phyloP scores from a whole-genome alignment of 2,329 filamentous ascomycete species.

The Botrytis cinerea region DNA sequence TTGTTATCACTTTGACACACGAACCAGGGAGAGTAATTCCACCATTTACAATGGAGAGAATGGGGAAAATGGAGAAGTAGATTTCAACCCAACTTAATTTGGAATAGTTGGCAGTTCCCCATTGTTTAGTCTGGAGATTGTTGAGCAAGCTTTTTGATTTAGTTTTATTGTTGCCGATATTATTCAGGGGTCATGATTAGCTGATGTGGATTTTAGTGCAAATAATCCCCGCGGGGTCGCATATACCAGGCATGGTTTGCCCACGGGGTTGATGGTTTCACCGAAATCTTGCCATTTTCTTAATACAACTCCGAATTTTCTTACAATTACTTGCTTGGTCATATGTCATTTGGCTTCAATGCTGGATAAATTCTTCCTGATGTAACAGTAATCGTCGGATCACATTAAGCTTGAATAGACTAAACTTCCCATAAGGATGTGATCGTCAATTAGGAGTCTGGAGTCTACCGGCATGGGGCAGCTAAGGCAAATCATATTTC shows the following conservation, averaged over 20 bases:
- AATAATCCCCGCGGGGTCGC: slow-evolving; percentile 19
- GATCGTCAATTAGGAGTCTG: neutral
- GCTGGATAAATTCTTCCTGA: neutral
- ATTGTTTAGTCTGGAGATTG: slow-evolving; percentile 1
- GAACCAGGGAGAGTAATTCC: slow-evolving; percentile 14
- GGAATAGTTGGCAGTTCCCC: slow-evolving; percentile 16
- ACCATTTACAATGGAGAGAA: slow-evolving; percentile 18
- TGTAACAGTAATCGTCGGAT: neutral
- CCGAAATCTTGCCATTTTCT: neutral
- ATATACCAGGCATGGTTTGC: slow-evolving; percentile 5
- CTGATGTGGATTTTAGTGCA: neutral
- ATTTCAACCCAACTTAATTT: neutral
- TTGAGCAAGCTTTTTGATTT: neutral
- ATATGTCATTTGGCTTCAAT: neutral
- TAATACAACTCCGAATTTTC: neutral
- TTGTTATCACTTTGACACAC: neutral
- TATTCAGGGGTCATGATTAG: slow-evolving; percentile 20
- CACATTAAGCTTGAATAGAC: neutral
- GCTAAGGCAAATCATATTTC: neutral
- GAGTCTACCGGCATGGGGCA: slow-evolving; percentile 6
- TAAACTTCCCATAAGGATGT: neutral
- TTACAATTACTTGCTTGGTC: neutral
- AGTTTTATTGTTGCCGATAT: neutral
- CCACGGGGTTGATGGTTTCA: slow-evolving; percentile 23
- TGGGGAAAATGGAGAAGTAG: neutral